Evolutionary conservation across 768 basidiomycete species (phyloP).

Genomic region (Melanogaster broomeanus): DNA sequence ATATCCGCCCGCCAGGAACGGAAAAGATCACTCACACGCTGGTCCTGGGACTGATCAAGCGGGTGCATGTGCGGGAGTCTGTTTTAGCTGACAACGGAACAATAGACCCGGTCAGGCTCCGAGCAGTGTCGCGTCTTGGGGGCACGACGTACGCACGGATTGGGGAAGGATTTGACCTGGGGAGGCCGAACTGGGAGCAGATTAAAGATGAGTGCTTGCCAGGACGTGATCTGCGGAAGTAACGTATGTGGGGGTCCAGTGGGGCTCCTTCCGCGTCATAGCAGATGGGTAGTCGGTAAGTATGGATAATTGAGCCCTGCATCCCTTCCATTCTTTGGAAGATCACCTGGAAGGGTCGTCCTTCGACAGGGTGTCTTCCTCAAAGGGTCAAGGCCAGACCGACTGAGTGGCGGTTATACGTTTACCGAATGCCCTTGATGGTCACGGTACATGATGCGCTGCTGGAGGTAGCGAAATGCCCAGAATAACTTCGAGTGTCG

Average conservation of each 20-base stretch:
- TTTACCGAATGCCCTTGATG: no score
- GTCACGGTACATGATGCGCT: no score
- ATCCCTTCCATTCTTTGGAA: constrained; percentile 24
- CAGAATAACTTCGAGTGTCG: not conserved
- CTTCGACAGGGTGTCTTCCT: not conserved
- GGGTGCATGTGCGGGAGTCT: constrained; percentile 50
- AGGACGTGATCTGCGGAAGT: constrained; percentile 7
- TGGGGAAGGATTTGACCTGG: constrained; percentile 48
- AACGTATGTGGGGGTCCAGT: not conserved
- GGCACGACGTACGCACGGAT: constrained; percentile 53
- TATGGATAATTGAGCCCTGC: constrained; percentile 7
- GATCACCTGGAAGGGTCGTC: constrained; percentile 8
- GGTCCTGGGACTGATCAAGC: constrained; percentile 55
- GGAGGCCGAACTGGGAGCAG: constrained; percentile 40
- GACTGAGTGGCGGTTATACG: not conserved
- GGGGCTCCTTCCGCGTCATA: constrained; percentile 1
- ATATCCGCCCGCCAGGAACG: constrained; percentile 43
- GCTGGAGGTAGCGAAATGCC: not conserved
- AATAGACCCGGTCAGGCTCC: constrained; percentile 50
- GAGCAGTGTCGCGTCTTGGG: constrained; percentile 54
- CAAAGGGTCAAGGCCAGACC: not conserved
- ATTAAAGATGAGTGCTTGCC: constrained; percentile 8
- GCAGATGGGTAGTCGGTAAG: constrained; percentile 7
- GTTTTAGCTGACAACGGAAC: constrained; percentile 44
- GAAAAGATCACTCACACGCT: constrained; percentile 44